Conservation (phyloP, 768 basidiomycete species). For the Mycena maculata region DNA sequence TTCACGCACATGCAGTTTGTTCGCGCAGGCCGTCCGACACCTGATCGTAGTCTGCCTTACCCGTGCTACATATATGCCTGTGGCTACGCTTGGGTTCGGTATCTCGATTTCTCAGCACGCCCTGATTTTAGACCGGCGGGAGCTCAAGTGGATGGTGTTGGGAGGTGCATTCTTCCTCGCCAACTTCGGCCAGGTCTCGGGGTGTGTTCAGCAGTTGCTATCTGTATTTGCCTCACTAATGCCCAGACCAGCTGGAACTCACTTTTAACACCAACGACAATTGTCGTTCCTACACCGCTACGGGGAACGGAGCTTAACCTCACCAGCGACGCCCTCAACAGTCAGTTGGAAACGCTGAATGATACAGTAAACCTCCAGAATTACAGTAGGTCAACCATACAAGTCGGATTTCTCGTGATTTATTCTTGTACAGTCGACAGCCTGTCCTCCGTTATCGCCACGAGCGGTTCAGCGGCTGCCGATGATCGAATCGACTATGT, state of each 20-base stretch:
- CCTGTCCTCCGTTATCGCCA: slow-evolving; percentile 1
- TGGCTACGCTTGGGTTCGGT: slow-evolving; percentile 14
- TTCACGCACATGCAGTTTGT: not conserved
- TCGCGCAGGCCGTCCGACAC: slow-evolving; percentile 6
- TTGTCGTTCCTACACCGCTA: not conserved
- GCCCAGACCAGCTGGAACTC: slow-evolving; percentile 4
- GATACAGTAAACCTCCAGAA: not conserved
- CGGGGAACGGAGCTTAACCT: slow-evolving; percentile 19
- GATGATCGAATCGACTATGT: not conserved
- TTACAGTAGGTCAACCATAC: slow-evolving; percentile 10
- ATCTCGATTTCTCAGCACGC: slow-evolving; percentile 11
- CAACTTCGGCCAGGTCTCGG: slow-evolving; percentile 17
- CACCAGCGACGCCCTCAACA: not conserved
- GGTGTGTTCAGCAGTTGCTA: not conserved
- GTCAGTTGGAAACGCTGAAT: not conserved
- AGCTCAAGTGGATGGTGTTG: slow-evolving; percentile 1
- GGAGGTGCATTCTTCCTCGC: slow-evolving; percentile 1
- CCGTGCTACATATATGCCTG: not conserved
- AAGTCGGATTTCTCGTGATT: not conserved
- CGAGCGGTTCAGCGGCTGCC: slow-evolving; percentile 10
- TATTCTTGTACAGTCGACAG: not conserved
- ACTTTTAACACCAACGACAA: slow-evolving; percentile 15
- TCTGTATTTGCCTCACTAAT: not conserved
- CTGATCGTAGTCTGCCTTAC: not conserved
- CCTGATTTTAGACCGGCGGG: not conserved